Evolutionary conservation across 2,329 filamentous ascomycete genomes (phyloP).

Genomic region (Aspergillus ruber): DNA sequence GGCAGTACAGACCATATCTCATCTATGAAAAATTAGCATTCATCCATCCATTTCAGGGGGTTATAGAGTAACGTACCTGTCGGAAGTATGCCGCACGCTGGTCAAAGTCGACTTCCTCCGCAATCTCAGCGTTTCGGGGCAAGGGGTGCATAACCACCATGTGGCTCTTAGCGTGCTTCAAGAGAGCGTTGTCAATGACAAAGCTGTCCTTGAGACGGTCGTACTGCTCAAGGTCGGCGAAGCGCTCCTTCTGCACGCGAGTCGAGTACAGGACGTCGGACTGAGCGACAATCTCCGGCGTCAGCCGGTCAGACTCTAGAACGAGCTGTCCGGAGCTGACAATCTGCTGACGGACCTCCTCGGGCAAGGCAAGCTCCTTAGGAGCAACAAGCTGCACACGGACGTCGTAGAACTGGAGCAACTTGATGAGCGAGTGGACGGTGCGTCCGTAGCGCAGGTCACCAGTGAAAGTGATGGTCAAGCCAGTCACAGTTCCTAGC

Average conservation of each 20-base stretch:
- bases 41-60: neutral
- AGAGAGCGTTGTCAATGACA: conserved; percentile 79
- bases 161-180: conserved; percentile 84
- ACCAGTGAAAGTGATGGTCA: conserved; percentile 93
- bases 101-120: conserved; percentile 95
- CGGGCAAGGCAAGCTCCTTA: conserved; percentile 67
- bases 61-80: conserved; percentile 65
- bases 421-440: conserved; percentile 89
- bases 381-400: conserved; percentile 88
- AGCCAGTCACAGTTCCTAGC: conserved; percentile 85
- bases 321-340: conserved; percentile 68
- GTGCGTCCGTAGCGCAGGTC: conserved; percentile 90
- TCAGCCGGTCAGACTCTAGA: conserved; percentile 69
- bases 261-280: conserved; percentile 97
- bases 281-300: conserved; percentile 74
- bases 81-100: conserved; percentile 95
- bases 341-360: conserved; percentile 66
- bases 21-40: conserved; percentile 60
- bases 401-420: conserved; percentile 93
- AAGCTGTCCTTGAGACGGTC: conserved; percentile 84
- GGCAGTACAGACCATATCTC: conserved; percentile 94
- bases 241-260: conserved; percentile 92
- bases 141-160: conserved; percentile 96
- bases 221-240: conserved; percentile 72
- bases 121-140: conserved; percentile 86